Base-by-base conservation (phyloP, 2,329 filamentous ascomycete species). In the Diaporthe velutina region DNA sequence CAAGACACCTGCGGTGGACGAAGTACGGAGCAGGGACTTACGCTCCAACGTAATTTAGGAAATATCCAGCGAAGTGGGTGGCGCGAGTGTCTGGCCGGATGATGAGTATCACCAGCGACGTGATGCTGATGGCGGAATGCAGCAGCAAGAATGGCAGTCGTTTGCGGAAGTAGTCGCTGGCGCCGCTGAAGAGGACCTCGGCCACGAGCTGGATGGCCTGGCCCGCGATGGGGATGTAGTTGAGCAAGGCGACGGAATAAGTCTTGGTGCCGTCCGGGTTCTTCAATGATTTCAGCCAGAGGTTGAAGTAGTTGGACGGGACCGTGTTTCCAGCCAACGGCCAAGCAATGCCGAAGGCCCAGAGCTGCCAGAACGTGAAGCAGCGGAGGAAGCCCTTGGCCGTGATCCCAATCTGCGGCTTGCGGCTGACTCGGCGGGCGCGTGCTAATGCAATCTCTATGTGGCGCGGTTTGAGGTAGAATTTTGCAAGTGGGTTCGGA, bases 321-420 rank as follows among this genome's bases (percentile, higher is more conserved):
- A 52, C 33, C 2, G 40, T 61, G 45, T 74, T 74, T 19, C 73
- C 55, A 5, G 52, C 73, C 55, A 74, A 42, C 1, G 73, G 73
- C 73, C 73, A 74, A 9, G 73, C 64, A 4, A 71, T 30, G 1
- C 54, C 66, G 22, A 74, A 57, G 7, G 66, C 64, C 73, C 73
- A 74, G 2, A 74, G n/a, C 55, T 74, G 73, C 73, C 73, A 74
- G 45, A 71, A 71, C 0, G 66, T 74, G 35, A 74, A 74, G 42
- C 73, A 74, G 12, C 73, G 73, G 38, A 71, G 38, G 57, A 74
- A 74, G 42, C 57, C 57, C 48, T 74, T 71, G 4, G 40, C 12
- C 0, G 66, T 74, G 35, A 74, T 74, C 3, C 73, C 73, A 9
- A 74, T 42, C 28, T 74, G 73, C 2, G 73, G 64, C 54, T 74